These are phyloP conservation scores for Cinnamomum micranthum DNA, from an alignment of 164 flowering plant genomes.

Conservation along the genomic window DNA sequence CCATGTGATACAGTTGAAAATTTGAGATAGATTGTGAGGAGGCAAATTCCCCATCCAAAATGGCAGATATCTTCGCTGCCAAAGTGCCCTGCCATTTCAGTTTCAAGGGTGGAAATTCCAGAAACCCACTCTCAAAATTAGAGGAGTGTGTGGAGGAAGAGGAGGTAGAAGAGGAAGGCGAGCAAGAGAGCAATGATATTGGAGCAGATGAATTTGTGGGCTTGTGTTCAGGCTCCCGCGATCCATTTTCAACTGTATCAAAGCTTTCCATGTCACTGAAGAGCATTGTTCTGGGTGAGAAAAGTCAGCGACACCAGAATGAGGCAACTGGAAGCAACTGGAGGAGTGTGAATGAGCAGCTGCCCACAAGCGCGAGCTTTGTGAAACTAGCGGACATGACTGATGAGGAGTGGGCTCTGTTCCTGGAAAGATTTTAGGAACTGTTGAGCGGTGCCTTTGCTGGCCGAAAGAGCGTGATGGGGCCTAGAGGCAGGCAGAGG, in stretches of 20 bases:
- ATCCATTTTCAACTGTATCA: slow-evolving; percentile 27
- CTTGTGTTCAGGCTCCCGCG: slow-evolving; percentile 5
- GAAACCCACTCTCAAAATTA: slow-evolving; percentile 33
- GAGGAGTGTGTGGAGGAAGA: slow-evolving; percentile 38
- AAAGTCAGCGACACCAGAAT: slow-evolving; percentile 33
- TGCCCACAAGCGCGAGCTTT: slow-evolving; percentile 44
- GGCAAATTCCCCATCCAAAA: slow-evolving; percentile 13
- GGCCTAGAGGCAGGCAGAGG: slow-evolving; percentile 54
- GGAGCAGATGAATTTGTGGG: slow-evolving; percentile 5
- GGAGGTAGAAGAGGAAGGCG: slow-evolving; percentile 26
- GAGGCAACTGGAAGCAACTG: slow-evolving; percentile 21
- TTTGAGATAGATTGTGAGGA: slow-evolving; percentile 46
- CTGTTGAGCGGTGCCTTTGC: slow-evolving; percentile 45
- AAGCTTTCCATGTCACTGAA: slow-evolving; percentile 71
- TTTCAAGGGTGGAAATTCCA: slow-evolving; percentile 21
- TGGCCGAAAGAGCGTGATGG: slow-evolving; percentile 26
- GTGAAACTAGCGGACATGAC: slow-evolving; percentile 50
- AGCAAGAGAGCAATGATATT: background rate
- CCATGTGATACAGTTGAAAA: too few relatives aligned
- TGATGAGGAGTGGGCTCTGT: slow-evolving; percentile 52
- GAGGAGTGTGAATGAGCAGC: slow-evolving; percentile 45
- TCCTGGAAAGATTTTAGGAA: slow-evolving; percentile 45
- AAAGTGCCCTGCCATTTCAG: slow-evolving; percentile 18
- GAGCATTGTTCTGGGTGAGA: slow-evolving; percentile 42
- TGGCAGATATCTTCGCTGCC: slow-evolving; percentile 14